Evolutionary conservation across 2,329 filamentous ascomycete species (phyloP).

Genomic region (Pseudogymnoascus sp.): DNA sequence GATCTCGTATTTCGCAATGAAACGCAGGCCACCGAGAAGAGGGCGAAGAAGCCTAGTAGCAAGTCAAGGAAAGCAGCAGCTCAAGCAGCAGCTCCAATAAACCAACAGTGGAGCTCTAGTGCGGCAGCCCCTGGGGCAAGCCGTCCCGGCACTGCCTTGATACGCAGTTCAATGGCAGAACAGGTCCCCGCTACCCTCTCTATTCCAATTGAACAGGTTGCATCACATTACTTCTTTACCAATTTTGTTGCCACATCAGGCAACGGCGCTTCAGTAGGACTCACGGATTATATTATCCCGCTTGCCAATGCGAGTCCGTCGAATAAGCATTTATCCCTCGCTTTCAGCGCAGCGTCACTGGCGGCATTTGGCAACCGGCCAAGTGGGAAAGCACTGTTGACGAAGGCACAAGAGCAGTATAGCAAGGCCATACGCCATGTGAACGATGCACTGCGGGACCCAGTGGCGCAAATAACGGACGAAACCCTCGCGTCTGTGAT

Average conservation of each 20-base stretch:
- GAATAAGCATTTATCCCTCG: conserved; percentile 42
- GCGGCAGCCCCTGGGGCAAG: neutral
- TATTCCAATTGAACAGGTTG: conserved; percentile 45
- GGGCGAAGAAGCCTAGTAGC: conserved; percentile 33
- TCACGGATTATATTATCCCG: conserved; percentile 50
- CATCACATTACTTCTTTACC: conserved; percentile 50
- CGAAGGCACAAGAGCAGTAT: conserved; percentile 43
- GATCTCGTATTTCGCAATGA: conserved; percentile 66
- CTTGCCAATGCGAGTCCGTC: conserved; percentile 39
- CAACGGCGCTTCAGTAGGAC: conserved; percentile 43
- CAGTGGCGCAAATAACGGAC: conserved; percentile 42
- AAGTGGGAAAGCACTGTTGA: conserved; percentile 29
- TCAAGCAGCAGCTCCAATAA: conserved; percentile 2
- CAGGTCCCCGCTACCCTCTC: conserved; percentile 32
- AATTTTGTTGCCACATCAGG: conserved; percentile 50
- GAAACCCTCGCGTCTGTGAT: conserved; percentile 51
- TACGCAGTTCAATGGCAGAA: conserved; percentile 14
- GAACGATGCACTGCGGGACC: conserved; percentile 44
- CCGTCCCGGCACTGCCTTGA: conserved; percentile 10
- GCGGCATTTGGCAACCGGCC: conserved; percentile 48
- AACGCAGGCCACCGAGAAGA: conserved; percentile 56
- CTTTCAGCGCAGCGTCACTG: conserved; percentile 51
- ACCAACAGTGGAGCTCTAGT: neutral
- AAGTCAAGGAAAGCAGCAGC: neutral
- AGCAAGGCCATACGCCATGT: conserved; percentile 45